A percentile compares a stretch with the other conserved stretches of the same genome.
Conservation (phyloP, 1,139 yeast genomes). For the Candida buenavistaensis region DNA sequence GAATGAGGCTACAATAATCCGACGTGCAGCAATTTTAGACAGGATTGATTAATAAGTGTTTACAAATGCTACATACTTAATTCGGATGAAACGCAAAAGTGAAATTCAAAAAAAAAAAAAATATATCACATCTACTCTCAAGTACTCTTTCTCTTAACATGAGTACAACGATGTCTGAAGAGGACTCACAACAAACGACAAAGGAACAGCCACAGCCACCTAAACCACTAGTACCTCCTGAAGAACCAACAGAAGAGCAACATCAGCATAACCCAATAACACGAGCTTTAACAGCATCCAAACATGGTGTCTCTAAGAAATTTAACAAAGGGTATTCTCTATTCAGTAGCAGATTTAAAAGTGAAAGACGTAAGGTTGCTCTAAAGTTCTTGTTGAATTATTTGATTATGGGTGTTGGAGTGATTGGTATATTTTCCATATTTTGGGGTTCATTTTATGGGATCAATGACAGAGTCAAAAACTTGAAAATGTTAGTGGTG, state of each 20-base stretch:
- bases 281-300: background rate
- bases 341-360: constrained; percentile 15
- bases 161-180: no score
- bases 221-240: background rate
- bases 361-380: constrained; percentile 20
- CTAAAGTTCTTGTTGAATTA: constrained; percentile 20
- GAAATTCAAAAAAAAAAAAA: no score
- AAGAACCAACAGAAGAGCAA: background rate
- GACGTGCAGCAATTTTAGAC: no score
- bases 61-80: no score
- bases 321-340: constrained; percentile 7
- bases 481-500: constrained; percentile 42
- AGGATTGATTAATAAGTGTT: no score
- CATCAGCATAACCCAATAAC: background rate
- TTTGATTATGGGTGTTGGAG: constrained; percentile 26
- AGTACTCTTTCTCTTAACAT: no score
- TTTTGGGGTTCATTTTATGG: constrained; percentile 48
- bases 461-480: constrained; percentile 26
- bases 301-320: background rate
- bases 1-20: no score
- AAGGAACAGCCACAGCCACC: background rate
- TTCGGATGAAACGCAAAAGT: no score
- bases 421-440: constrained; percentile 35
- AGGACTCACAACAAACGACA: no score
- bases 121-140: no score